A percentile compares a stretch with the other conserved stretches of the same genome.
phyloP scores from a whole-genome alignment of 169 alveolate species.

The Eimeria brunetti region DNA sequence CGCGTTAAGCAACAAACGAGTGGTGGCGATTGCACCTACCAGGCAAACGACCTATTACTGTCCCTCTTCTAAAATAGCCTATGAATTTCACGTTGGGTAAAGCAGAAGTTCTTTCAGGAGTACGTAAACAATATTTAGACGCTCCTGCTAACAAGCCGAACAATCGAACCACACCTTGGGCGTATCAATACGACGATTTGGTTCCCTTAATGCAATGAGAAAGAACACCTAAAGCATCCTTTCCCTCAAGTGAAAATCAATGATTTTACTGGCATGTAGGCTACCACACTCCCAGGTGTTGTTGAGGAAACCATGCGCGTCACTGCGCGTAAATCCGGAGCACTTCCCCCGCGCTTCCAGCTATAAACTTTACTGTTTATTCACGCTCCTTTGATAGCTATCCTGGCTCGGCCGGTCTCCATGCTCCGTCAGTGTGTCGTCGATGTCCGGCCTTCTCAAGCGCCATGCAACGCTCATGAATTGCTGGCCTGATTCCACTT shows the following conservation, averaged over 20 bases:
- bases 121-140: neutral
- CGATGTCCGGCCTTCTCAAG: neutral
- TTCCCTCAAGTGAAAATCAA: neutral
- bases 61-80: neutral
- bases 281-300: neutral
- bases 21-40: neutral
- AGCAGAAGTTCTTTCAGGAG: neutral
- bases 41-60: neutral
- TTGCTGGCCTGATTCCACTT: neutral
- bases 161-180: neutral
- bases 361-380: neutral
- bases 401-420: neutral
- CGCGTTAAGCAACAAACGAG: neutral
- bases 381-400: neutral
- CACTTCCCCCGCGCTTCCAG: neutral
- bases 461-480: neutral
- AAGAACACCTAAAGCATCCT: neutral
- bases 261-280: neutral
- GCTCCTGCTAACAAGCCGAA: neutral
- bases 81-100: neutral
- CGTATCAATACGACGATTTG: neutral
- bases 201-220: neutral
- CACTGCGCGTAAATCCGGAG: neutral
- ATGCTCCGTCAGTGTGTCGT: neutral
- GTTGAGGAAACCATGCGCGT: neutral